Evolutionary conservation across 805 yeast genomes (phyloP), one percentile per base, ranked within the genome.

Genomic region (Candida silvatica): DNA sequence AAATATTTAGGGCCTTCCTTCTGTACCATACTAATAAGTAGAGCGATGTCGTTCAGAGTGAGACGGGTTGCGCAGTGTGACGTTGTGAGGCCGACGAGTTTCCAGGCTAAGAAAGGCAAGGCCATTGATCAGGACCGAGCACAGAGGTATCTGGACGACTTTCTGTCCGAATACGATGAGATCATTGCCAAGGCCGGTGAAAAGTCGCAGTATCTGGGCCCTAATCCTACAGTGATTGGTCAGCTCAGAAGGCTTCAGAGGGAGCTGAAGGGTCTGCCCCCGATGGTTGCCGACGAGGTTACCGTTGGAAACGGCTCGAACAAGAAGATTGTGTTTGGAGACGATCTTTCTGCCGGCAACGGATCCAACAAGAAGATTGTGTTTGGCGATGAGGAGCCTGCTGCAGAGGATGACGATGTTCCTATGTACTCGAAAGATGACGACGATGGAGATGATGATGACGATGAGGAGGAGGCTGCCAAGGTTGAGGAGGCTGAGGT

Each of bases 1-100:
- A 22, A 22, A 22, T 22, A 8, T 12, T 22, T 22, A 22, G 12
- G 11, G 12, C 11, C 12, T 22, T n/a, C n/a, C n/a, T n/a, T 22
- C 7, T 8, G 24, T 7, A 22, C 12, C 24, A 22, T 12, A 22
- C 24, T 22, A 7, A 8, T 22, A 7, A 8, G 7, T 22, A 8
- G 14, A 6, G 20, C 14, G 14, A 29, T 29, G 32, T 20, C 32
- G 12, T 29, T 17, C n/a, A 20, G 32, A 5, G 20, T 29, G 23
- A 29, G 59, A 51, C 64, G 71, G 51, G 56, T 49, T 20, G 48
- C 55, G 12, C 62, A 63, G 19, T 61, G 68, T 5, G 67, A 71
- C 1, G 64, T 71, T 19, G 68, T 69, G 37, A 57, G 66, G 2
- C 77, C 80, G 7, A 66, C 69, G 1, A 54, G 64, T 17, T 51